A percentile compares a stretch with the other conserved stretches of the same genome.
Conservation (phyloP, 805 yeast genomes). For the Wickerhamomyces ciferrii region DNA sequence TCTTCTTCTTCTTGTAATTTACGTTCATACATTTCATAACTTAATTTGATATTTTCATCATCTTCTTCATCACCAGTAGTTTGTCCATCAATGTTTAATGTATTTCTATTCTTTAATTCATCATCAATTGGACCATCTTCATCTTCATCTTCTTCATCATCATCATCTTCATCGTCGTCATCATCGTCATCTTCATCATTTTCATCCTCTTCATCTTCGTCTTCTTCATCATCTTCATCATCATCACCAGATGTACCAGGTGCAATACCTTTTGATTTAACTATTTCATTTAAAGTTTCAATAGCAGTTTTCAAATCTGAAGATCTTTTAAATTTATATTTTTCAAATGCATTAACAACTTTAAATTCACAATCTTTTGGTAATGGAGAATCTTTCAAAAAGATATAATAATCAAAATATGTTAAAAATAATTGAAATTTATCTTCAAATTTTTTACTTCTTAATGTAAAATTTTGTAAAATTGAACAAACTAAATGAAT, state of each 20-base stretch:
- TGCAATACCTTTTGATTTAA: conserved; percentile 12
- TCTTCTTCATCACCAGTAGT: too few relatives aligned
- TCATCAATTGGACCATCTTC: too few relatives aligned
- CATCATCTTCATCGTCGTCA: conserved; percentile 16
- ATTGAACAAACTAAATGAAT: conserved; percentile 47
- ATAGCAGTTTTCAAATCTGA: conserved; percentile 38
- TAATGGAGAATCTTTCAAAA: conserved; percentile 54
- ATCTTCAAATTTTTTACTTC: conserved; percentile 10
- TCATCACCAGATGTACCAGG: conserved; percentile 15
- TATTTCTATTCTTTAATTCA: too few relatives aligned
- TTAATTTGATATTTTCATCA: conserved; percentile 24
- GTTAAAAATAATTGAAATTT: conserved; percentile 38
- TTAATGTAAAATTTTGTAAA: conserved; percentile 26
- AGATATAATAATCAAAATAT: conserved; percentile 68
- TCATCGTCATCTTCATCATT: conserved; percentile 19
- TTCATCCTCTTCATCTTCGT: conserved; percentile 22
- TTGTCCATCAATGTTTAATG: too few relatives aligned
- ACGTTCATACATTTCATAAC: conserved; percentile 32
- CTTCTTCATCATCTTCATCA: conserved; percentile 20
- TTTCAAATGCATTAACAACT: conserved; percentile 38
- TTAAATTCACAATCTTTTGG: conserved; percentile 59
- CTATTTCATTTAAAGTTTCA: conserved; percentile 28
- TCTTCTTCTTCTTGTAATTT: conserved; percentile 36
- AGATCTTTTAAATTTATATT: conserved; percentile 31
- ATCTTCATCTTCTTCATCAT: conserved; percentile 18